phyloP scores from a whole-genome alignment of 2,329 filamentous ascomycete species.

The Zymoseptoria crescenta region DNA sequence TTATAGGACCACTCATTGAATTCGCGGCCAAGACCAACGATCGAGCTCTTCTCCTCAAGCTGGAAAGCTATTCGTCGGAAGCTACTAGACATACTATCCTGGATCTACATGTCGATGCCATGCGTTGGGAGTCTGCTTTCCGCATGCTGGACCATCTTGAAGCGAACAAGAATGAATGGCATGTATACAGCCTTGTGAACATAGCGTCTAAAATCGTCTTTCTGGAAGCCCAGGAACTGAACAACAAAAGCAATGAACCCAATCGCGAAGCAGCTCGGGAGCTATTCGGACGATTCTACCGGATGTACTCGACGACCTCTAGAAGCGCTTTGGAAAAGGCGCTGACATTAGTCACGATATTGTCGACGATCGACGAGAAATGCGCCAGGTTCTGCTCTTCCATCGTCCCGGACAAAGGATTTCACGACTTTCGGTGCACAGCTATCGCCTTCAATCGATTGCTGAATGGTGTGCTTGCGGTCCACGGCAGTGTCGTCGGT shows the following conservation, averaged over 20 bases:
- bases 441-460: constrained; percentile 44
- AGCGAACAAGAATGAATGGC: constrained; percentile 6
- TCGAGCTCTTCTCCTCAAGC: constrained; percentile 18
- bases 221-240: constrained; percentile 6
- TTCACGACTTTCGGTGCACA: constrained; percentile 11
- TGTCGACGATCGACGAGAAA: constrained; percentile 10
- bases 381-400: constrained; percentile 14
- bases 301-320: background rate
- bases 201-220: background rate
- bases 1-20: constrained; percentile 47
- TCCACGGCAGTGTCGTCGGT: constrained; percentile 42
- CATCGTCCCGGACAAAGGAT: background rate
- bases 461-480: constrained; percentile 47
- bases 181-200: constrained; percentile 17
- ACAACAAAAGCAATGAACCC: background rate
- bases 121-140: constrained; percentile 34
- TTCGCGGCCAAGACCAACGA: constrained; percentile 47
- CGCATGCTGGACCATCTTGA: constrained; percentile 28
- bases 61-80: constrained; percentile 13
- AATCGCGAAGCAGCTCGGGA: constrained; percentile 5
- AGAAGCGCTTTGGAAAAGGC: background rate
- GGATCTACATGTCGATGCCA: constrained; percentile 36
- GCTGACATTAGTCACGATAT: constrained; percentile 11
- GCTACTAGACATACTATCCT: constrained; percentile 27
- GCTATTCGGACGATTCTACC: constrained; percentile 8